Percentiles rank a stretch among this genome's conserved stretches.
These are phyloP conservation scores for Ogataea pini DNA, from an alignment of 805 yeast species.

Conservation along the genomic window DNA sequence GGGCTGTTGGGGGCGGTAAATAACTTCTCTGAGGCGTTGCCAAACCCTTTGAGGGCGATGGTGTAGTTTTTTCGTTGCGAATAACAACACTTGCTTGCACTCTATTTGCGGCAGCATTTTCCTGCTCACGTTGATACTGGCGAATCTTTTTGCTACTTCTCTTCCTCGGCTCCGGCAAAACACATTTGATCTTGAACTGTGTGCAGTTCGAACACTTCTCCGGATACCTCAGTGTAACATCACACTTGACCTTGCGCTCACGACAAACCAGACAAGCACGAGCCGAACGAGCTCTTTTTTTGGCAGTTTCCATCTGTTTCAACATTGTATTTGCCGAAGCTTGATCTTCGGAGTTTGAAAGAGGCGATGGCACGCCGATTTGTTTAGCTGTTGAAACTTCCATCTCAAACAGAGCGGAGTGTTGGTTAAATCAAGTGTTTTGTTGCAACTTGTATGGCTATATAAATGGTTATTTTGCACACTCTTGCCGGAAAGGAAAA, in stretches of 20 bases:
- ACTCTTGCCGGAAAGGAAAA: too few relatives aligned
- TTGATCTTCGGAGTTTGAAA: constrained; percentile 4
- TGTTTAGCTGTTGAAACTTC: not conserved
- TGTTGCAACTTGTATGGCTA: too few relatives aligned
- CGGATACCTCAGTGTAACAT: constrained; percentile 57
- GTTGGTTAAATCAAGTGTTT: too few relatives aligned
- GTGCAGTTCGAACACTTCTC: constrained; percentile 61
- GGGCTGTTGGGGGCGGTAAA: not conserved
- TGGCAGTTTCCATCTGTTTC: constrained; percentile 1
- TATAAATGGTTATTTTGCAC: too few relatives aligned
- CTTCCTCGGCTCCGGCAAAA: constrained; percentile 52
- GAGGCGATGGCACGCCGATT: constrained; percentile 4
- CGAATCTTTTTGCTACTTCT: constrained; percentile 28
- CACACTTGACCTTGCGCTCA: constrained; percentile 78
- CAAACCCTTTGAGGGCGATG: not conserved
- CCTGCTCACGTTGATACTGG: constrained; percentile 17
- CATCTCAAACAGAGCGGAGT: too few relatives aligned
- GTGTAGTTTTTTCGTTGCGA: not conserved
- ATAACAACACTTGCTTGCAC: not conserved
- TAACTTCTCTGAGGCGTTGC: too few relatives aligned
- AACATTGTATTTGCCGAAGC: not conserved
- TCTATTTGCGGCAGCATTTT: not conserved
- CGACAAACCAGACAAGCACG: constrained; percentile 80
- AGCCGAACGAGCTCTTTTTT: constrained; percentile 59
- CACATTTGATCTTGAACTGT: constrained; percentile 65